phyloP scores from a whole-genome alignment of 2,329 filamentous ascomycete genomes.

The Annulohypoxylon truncatum region DNA sequence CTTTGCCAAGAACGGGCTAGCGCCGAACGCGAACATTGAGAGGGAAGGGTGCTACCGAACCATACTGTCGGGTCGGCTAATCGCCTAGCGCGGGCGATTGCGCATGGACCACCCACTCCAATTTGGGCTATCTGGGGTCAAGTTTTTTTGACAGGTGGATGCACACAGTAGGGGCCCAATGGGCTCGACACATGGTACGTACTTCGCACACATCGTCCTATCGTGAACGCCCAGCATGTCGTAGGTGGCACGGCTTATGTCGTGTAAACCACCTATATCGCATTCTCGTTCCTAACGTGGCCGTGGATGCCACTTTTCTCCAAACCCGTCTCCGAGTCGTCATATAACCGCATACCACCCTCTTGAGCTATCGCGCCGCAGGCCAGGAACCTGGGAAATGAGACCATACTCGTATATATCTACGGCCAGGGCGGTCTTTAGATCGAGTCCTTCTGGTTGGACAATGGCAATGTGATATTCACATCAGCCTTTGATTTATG shows the following conservation, averaged over 20 bases:
- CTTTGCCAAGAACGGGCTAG: conserved; percentile 13
- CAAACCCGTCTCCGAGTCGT: background rate
- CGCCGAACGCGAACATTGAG: background rate
- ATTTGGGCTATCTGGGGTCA: background rate
- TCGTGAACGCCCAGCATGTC: background rate
- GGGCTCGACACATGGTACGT: conserved; percentile 3
- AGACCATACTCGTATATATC: background rate
- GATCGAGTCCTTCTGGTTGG: background rate
- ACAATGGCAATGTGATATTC: background rate
- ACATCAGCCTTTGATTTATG: background rate
- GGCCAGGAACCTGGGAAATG: background rate
- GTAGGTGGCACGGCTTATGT: background rate
- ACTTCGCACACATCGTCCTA: background rate
- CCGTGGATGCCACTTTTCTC: background rate
- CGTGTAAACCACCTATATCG: background rate
- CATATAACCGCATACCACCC: background rate
- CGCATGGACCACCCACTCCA: conserved; percentile 15
- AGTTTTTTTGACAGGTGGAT: background rate
- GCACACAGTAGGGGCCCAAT: background rate
- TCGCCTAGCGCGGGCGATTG: background rate
- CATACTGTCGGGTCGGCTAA: conserved; percentile 29
- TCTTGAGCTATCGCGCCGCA: background rate
- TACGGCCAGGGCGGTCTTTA: background rate
- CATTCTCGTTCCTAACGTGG: background rate
- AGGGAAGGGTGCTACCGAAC: conserved; percentile 13